phyloP scores from a whole-genome alignment of 352 stramenopile genomes.

The Globisporangium alternatum region DNA sequence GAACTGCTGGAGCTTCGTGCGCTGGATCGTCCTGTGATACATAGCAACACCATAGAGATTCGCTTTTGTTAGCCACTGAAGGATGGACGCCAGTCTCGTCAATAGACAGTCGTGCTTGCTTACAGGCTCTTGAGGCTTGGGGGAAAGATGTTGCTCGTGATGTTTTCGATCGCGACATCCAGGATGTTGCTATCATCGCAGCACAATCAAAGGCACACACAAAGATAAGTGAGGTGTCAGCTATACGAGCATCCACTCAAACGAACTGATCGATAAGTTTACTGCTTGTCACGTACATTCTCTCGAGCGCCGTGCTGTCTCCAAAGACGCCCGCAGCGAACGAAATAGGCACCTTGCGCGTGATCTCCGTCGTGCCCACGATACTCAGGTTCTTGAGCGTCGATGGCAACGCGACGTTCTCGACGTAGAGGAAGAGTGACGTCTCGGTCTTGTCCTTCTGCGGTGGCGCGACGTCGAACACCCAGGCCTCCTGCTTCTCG shows the following conservation, averaged over 20 bases:
- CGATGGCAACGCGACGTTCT: constrained; percentile 45
- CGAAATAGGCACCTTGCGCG: constrained; percentile 52
- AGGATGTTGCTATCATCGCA: constrained; percentile 35
- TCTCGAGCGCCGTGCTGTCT: constrained; percentile 37
- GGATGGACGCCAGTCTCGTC: background rate
- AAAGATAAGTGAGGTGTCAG: background rate
- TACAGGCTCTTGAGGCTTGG: constrained; percentile 54
- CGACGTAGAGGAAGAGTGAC: constrained; percentile 51
- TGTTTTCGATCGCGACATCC: constrained; percentile 57
- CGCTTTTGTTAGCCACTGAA: too few relatives aligned
- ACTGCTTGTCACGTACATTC: constrained; percentile 31
- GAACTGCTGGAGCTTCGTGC: constrained; percentile 56
- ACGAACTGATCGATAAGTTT: background rate
- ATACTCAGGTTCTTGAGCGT: constrained; percentile 65
- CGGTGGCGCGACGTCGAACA: constrained; percentile 53
- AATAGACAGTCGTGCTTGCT: constrained; percentile 1
- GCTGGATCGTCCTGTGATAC: constrained; percentile 50
- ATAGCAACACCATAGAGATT: background rate
- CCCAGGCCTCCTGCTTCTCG: constrained; percentile 35
- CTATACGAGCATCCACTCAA: background rate
- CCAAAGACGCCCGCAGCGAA: constrained; percentile 54
- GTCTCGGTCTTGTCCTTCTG: constrained; percentile 66
- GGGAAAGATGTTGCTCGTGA: constrained; percentile 67
- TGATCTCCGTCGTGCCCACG: constrained; percentile 44
- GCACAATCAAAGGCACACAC: background rate